phyloP scores from a whole-genome alignment of 2,329 filamentous ascomycete species.

The Colletotrichum echinochloae region DNA sequence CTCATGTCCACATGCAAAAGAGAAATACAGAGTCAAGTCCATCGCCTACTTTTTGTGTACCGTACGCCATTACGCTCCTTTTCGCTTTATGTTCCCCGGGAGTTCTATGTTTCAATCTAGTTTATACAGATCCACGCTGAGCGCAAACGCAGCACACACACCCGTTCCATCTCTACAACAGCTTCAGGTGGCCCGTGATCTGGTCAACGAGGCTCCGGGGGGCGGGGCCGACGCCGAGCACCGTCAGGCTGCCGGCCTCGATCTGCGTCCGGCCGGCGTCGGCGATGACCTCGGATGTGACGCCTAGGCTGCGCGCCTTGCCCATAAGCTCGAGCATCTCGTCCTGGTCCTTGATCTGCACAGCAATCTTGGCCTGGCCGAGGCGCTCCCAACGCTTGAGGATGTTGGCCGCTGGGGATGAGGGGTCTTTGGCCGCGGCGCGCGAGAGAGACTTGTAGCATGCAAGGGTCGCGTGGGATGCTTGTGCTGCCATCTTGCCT shows the following conservation, averaged over 20 bases:
- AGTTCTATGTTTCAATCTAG: slow-evolving; percentile 19
- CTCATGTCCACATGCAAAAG: slow-evolving; percentile 20
- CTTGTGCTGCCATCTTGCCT: slow-evolving; percentile 98
- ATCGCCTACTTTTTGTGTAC: slow-evolving; percentile 38
- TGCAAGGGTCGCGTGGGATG: slow-evolving; percentile 93
- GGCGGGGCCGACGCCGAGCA: slow-evolving; percentile 84
- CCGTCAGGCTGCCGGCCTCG: slow-evolving; percentile 90
- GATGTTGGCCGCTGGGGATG: slow-evolving; percentile 68
- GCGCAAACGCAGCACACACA: neutral
- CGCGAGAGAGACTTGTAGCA: slow-evolving; percentile 89
- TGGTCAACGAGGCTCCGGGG: slow-evolving; percentile 89
- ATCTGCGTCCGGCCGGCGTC: slow-evolving; percentile 99
- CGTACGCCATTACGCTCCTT: slow-evolving; percentile 35
- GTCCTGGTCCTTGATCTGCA: slow-evolving; percentile 89
- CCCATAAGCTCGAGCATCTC: slow-evolving; percentile 80
- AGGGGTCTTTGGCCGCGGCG: slow-evolving; percentile 62
- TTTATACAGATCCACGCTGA: neutral
- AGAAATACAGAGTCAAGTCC: slow-evolving; percentile 20
- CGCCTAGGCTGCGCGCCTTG: slow-evolving; percentile 82
- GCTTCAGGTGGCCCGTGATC: slow-evolving; percentile 86
- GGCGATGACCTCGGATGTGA: slow-evolving; percentile 90
- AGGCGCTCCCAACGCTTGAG: slow-evolving; percentile 86
- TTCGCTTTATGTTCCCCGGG: slow-evolving; percentile 26
- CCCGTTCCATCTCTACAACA: slow-evolving; percentile 67
- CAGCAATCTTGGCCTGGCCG: slow-evolving; percentile 93